These are phyloP conservation scores for Xerocomellus dryophilus DNA, from an alignment of 768 basidiomycete genomes.

Conservation along the genomic window DNA sequence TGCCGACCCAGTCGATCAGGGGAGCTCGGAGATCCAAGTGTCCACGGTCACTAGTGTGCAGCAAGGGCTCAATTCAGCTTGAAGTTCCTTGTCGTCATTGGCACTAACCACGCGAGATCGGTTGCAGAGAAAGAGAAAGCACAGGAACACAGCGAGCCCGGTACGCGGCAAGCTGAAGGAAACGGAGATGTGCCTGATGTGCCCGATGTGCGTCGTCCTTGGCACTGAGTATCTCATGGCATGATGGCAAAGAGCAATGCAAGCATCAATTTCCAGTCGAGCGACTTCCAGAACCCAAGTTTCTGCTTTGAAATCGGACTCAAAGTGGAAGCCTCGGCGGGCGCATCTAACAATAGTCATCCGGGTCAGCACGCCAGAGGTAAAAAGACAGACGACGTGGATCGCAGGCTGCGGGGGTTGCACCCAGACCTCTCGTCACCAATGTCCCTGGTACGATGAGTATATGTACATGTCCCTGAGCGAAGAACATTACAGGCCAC, in stretches of 20 bases:
- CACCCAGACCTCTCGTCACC: background rate
- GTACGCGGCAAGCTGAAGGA: slow-evolving; percentile 39
- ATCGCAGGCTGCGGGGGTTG: background rate
- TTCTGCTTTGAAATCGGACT: background rate
- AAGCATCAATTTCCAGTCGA: slow-evolving; percentile 31
- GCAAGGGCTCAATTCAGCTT: background rate
- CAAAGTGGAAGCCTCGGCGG: slow-evolving; percentile 30
- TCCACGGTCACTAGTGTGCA: background rate
- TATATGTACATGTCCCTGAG: no score
- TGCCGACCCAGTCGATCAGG: slow-evolving; percentile 48
- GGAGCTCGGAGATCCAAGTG: slow-evolving; percentile 30
- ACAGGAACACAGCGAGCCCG: slow-evolving; percentile 36
- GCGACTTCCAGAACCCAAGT: slow-evolving; percentile 25
- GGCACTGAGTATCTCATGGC: slow-evolving; percentile 28
- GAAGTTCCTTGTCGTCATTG: slow-evolving; percentile 13
- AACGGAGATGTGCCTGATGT: background rate
- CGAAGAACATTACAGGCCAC: no score
- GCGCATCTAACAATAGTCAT: background rate
- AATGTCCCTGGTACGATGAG: no score
- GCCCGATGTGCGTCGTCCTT: background rate
- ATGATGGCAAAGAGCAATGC: slow-evolving; percentile 49
- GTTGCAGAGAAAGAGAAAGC: slow-evolving; percentile 41
- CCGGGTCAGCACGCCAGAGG: background rate
- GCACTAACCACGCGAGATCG: slow-evolving; percentile 20
- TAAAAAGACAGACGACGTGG: no score